Percentiles rank a stretch among this genome's conserved stretches.
These are phyloP conservation scores for Corymbia maculata DNA, from an alignment of 345 rosid genomes.

Conservation along the genomic window DNA sequence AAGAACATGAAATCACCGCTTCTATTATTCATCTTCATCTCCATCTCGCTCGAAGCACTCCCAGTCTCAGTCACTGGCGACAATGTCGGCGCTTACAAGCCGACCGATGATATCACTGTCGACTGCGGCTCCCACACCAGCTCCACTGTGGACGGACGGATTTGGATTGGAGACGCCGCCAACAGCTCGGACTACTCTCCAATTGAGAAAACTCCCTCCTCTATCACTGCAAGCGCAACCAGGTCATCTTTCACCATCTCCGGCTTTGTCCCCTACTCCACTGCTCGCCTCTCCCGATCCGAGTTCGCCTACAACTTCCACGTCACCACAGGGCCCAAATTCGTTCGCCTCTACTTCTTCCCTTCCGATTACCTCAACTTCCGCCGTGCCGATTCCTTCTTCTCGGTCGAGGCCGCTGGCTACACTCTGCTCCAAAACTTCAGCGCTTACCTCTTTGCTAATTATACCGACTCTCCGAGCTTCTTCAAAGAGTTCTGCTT, in stretches of 20 bases:
- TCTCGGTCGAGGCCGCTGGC: constrained; percentile 4
- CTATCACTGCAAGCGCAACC: background rate
- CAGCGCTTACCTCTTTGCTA: constrained; percentile 8
- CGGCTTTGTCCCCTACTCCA: constrained; percentile 1
- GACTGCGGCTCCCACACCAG: background rate
- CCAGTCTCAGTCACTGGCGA: background rate
- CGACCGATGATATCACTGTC: background rate
- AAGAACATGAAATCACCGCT: background rate
- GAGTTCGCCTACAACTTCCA: constrained; percentile 16
- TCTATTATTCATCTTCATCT: background rate
- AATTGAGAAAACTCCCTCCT: background rate
- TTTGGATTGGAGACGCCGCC: constrained; percentile 7
- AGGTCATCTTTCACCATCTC: background rate
- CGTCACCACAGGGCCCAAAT: constrained; percentile 13
- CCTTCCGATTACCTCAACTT: background rate
- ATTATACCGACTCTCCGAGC: background rate
- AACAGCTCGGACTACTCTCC: background rate
- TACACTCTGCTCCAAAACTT: constrained; percentile 12
- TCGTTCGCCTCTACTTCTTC: constrained; percentile 17
- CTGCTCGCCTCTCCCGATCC: constrained; percentile 6
- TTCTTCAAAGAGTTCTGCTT: constrained; percentile 13
- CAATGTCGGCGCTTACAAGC: background rate
- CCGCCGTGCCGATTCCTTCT: background rate
- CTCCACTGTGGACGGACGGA: background rate
- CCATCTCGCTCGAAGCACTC: background rate